Base-by-base conservation (phyloP, 495 filamentous ascomycete genomes). In the Aspergillus incahuasiensis region DNA sequence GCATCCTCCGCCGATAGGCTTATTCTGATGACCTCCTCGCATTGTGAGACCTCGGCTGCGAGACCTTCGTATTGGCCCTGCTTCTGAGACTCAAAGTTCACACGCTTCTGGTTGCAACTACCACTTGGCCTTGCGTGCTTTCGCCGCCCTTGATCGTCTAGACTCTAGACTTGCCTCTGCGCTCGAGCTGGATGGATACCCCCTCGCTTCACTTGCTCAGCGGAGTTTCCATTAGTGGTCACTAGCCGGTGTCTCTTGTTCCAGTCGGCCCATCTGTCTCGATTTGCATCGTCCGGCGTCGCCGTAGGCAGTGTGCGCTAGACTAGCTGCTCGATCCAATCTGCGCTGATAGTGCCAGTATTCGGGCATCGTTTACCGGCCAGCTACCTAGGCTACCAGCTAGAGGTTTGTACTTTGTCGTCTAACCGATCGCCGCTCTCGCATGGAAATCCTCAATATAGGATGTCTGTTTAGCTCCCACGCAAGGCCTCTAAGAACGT, bases 1-100 rank as follows among this genome's bases (percentile, higher is more conserved):
- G 46, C 46, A 49, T 38, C 24, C 46, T 49, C 21, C 3, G 48
- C 48, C 38, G 40, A 56, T 28, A n/a, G n/a, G 47, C 54, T 56
- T 56, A 56, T 44, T 25, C 49, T 21, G 19, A 56, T 50, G 54
- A 50, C 39, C 18, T 42, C 21, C 43, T 35, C 32, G 32, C 13
- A 35, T 35, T 35, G 6, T 35, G n/a, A n/a, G n/a, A n/a, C n/a
- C n/a, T n/a, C n/a, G 25, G 25, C 25, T 8, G 25, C 25, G 8
- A 4, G 25, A 4, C 8, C 25, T 28, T 28, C 25, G 32, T 9
- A 9, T 35, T 35, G 32, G 12, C 32, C n/a, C 13, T 35, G 25
- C 32, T 15, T n/a, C n/a, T n/a, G n/a, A n/a, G n/a, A n/a, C n/a
- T n/a, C n/a, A n/a, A n/a, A n/a, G n/a, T n/a, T n/a, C n/a, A n/a